These are phyloP conservation scores for Arabidopsis hybrid DNA, from an alignment of 441 rosid genomes.

Conservation along the genomic window DNA sequence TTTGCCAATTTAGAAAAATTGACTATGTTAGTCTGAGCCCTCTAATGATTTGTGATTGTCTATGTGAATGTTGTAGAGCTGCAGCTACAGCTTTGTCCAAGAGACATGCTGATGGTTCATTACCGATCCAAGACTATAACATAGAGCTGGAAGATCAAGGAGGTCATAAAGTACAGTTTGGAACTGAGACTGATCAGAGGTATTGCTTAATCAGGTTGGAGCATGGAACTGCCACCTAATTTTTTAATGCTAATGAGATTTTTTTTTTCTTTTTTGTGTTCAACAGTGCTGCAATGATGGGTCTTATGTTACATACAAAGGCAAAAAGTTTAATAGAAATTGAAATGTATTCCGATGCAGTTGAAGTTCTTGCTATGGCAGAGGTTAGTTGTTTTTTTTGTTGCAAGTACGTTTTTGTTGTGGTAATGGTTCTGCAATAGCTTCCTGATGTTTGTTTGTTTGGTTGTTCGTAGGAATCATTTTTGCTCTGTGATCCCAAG, in stretches of 20 bases:
- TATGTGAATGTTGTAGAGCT: conserved; percentile 55
- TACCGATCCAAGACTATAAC: conserved; percentile 73
- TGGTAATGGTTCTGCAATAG: too few relatives aligned
- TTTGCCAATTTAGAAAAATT: too few relatives aligned
- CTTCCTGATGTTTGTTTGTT: conserved; percentile 7
- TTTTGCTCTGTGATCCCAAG: conserved; percentile 81
- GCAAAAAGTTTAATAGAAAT: conserved; percentile 68
- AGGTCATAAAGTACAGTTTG: conserved; percentile 66
- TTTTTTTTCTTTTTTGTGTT: conserved; percentile 9
- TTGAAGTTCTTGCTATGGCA: conserved; percentile 88
- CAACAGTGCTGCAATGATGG: conserved; percentile 82
- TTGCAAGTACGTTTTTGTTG: too few relatives aligned
- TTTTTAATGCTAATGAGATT: not conserved
- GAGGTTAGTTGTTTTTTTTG: conserved; percentile 61
- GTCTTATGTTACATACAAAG: conserved; percentile 83
- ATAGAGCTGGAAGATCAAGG: conserved; percentile 89
- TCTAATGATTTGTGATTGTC: conserved; percentile 10
- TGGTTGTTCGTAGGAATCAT: conserved; percentile 65
- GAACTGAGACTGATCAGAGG: conserved; percentile 84
- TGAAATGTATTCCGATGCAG: conserved; percentile 71
- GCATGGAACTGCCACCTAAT: not conserved
- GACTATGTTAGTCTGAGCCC: too few relatives aligned
- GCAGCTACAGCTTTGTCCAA: conserved; percentile 78
- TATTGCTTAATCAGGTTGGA: conserved; percentile 35
- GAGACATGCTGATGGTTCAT: conserved; percentile 80